Conservation (phyloP, 2,329 filamentous ascomycete genomes). For the Lasiodiplodia gonubiensis region DNA sequence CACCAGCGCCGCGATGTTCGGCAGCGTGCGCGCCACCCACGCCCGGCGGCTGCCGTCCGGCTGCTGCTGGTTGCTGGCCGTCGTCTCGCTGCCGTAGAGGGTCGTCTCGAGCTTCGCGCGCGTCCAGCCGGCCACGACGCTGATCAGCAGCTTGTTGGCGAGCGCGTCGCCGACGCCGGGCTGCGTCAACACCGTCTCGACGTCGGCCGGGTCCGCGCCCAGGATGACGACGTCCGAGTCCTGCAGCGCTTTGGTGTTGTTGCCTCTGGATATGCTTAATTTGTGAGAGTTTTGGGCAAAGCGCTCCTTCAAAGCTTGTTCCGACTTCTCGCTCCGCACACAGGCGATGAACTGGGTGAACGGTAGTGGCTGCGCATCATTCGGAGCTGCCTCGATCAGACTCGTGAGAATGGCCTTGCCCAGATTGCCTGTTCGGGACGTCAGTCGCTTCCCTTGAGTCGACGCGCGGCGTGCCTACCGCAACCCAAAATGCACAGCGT, state of each 20-base stretch:
- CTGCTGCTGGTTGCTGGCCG: constrained; percentile 11
- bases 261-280: constrained; percentile 43
- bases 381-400: constrained; percentile 36
- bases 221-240: constrained; percentile 53
- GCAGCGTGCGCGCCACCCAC: constrained; percentile 50
- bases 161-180: constrained; percentile 49
- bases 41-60: constrained; percentile 30
- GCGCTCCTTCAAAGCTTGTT: constrained; percentile 40
- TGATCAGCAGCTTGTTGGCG: constrained; percentile 56
- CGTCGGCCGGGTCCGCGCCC: constrained; percentile 54
- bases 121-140: constrained; percentile 59
- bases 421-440: constrained; percentile 43
- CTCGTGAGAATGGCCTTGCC: constrained; percentile 47
- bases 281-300: constrained; percentile 42
- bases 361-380: constrained; percentile 24
- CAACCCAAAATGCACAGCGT: constrained; percentile 39
- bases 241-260: constrained; percentile 44
- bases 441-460: no score
- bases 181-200: constrained; percentile 47
- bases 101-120: constrained; percentile 47
- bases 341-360: constrained; percentile 50
- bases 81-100: constrained; percentile 40
- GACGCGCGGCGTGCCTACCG: constrained; percentile 31
- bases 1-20: constrained; percentile 54
- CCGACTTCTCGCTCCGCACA: constrained; percentile 49